Conservation (phyloP, 148 eudicot species). For the Dianthus caryophyllus region DNA sequence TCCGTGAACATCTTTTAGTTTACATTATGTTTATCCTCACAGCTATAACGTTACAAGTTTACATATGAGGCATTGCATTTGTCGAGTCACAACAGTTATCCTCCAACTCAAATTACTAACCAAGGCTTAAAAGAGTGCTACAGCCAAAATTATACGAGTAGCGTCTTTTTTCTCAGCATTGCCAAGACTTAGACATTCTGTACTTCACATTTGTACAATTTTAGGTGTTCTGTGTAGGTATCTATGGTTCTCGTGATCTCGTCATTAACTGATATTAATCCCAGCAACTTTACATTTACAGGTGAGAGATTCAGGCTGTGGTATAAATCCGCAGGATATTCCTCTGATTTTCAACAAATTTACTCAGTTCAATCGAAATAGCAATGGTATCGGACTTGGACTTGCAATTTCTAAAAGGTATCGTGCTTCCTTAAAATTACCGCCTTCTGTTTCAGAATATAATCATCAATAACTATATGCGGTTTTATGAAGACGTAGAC, state of each 20-base stretch:
- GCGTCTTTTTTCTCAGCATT: too few species aligned
- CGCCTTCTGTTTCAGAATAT: background rate
- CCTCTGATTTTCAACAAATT: conserved; percentile 70
- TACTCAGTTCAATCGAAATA: conserved; percentile 41
- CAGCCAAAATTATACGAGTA: too few species aligned
- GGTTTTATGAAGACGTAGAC: too few species aligned
- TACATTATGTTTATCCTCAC: background rate
- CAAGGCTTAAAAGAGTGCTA: too few species aligned
- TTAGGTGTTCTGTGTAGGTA: too few species aligned
- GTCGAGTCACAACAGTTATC: too few species aligned
- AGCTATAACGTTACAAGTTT: background rate
- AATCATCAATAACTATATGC: too few species aligned
- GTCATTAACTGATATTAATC: background rate
- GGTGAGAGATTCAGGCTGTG: conserved; percentile 94
- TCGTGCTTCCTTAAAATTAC: background rate
- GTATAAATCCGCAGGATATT: conserved; percentile 67
- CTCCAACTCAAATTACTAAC: too few species aligned
- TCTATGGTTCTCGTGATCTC: background rate
- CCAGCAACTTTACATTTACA: conserved; percentile 20
- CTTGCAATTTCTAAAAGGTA: background rate
- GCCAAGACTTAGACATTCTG: too few species aligned
- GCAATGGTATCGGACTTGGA: conserved; percentile 67
- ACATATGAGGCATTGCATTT: too few species aligned
- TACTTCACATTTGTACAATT: too few species aligned
- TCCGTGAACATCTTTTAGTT: background rate